Evolutionary conservation across 2,329 filamentous ascomycete species (phyloP).

Genomic region (Ophiobolus disseminans): DNA sequence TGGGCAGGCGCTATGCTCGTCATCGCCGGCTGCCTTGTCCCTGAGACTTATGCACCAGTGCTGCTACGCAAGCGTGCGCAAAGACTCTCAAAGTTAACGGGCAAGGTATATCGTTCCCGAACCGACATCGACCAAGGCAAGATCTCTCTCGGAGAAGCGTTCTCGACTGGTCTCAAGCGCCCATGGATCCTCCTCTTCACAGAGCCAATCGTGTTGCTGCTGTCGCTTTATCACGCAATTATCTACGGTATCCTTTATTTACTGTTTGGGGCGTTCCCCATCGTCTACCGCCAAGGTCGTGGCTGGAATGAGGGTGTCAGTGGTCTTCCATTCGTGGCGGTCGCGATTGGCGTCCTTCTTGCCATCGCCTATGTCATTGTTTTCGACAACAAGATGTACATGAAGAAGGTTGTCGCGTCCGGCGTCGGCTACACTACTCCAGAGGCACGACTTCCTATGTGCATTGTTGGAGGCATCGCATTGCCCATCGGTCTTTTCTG

Average conservation of each 20-base stretch:
- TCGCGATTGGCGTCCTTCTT: conserved; percentile 69
- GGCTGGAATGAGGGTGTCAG: conserved; percentile 48
- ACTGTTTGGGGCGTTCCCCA: conserved; percentile 58
- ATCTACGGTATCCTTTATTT: conserved; percentile 60
- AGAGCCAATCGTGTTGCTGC: conserved; percentile 72
- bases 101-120: conserved; percentile 63
- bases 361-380: conserved; percentile 61
- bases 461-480: conserved; percentile 67
- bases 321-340: conserved; percentile 67
- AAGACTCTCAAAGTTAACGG: conserved; percentile 57
- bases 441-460: conserved; percentile 69
- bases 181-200: conserved; percentile 74
- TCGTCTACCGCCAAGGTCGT: conserved; percentile 66
- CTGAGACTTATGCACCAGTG: conserved; percentile 66
- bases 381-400: conserved; percentile 47
- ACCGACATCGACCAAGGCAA: conserved; percentile 53
- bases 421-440: conserved; percentile 66
- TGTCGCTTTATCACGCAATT: conserved; percentile 68
- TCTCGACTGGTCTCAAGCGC: conserved; percentile 65
- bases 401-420: conserved; percentile 52
- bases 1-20: conserved; percentile 46
- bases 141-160: conserved; percentile 55
- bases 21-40: conserved; percentile 53
- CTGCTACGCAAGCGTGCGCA: conserved; percentile 60
- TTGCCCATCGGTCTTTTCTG: conserved; percentile 61